Conservation (phyloP, 495 filamentous ascomycete genomes). For the Pseudomonodictys pantanalensis region DNA sequence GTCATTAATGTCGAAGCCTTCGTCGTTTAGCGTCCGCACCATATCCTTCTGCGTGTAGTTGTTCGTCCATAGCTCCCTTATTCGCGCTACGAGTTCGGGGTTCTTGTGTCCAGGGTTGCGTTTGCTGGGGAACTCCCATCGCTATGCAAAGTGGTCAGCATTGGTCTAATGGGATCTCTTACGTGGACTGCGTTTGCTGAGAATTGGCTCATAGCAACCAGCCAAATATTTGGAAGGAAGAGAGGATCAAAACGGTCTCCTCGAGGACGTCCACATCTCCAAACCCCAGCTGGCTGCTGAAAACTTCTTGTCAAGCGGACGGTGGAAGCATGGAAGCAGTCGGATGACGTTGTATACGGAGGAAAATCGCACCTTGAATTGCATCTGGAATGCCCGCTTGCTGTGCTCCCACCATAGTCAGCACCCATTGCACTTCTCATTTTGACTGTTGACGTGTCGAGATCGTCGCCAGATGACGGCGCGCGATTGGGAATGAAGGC, state of each 20-base stretch:
- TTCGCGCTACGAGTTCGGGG: slow-evolving; percentile 58
- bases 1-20: slow-evolving; percentile 70
- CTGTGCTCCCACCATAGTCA: slow-evolving; percentile 40
- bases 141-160: slow-evolving; percentile 25
- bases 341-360: too few relatives aligned
- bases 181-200: too few relatives aligned
- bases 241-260: too few relatives aligned
- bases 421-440: not conserved
- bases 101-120: slow-evolving; percentile 68
- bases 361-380: slow-evolving; percentile 52
- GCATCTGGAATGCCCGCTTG: slow-evolving; percentile 69
- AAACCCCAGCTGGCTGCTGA: too few relatives aligned
- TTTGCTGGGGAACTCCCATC: slow-evolving; percentile 76
- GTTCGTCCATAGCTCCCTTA: slow-evolving; percentile 72
- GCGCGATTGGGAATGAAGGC: not conserved
- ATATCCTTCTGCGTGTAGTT: slow-evolving; percentile 70
- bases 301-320: too few relatives aligned
- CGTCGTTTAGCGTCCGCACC: slow-evolving; percentile 62
- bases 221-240: too few relatives aligned
- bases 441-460: not conserved
- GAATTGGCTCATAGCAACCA: too few relatives aligned
- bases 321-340: not conserved
- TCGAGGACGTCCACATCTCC: too few relatives aligned
- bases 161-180: not conserved
- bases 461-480: too few relatives aligned